phyloP scores from a whole-genome alignment of 176 grass and related monocot genomes.

The Ananas comosus region DNA sequence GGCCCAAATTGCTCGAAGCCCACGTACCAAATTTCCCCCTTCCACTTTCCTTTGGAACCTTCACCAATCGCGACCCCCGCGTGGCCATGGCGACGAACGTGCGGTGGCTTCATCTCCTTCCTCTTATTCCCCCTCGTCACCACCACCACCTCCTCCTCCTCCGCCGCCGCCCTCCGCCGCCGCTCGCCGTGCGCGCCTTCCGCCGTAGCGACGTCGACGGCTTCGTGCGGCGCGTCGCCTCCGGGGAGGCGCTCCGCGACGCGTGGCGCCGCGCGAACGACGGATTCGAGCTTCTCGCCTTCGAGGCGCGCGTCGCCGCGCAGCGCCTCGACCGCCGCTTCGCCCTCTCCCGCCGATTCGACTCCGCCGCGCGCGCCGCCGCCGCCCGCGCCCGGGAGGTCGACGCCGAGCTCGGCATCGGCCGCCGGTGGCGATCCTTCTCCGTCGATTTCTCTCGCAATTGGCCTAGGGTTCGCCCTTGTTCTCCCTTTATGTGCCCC shows the following conservation, averaged over 20 bases:
- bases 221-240: slow-evolving; percentile 47
- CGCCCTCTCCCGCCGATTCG: slow-evolving; percentile 46
- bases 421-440: slow-evolving; percentile 66
- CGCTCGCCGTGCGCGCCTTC: slow-evolving; percentile 46
- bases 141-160: background rate
- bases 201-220: slow-evolving; percentile 50
- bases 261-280: slow-evolving; percentile 80
- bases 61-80: background rate
- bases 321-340: slow-evolving; percentile 44
- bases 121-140: slow-evolving; percentile 1
- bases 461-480: slow-evolving; percentile 62
- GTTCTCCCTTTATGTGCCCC: background rate
- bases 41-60: no score
- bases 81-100: slow-evolving; percentile 5
- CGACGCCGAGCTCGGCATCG: slow-evolving; percentile 74
- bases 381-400: slow-evolving; percentile 45
- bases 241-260: slow-evolving; percentile 32
- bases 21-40: no score
- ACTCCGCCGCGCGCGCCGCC: slow-evolving; percentile 48
- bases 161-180: background rate
- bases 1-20: no score
- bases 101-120: slow-evolving; percentile 1
- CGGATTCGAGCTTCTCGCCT: slow-evolving; percentile 62
- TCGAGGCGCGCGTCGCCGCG: slow-evolving; percentile 57
- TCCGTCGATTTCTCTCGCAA: slow-evolving; percentile 82